Base-by-base conservation (phyloP, 441 rosid genomes). In the Euphorbia schlechtendalii region DNA sequence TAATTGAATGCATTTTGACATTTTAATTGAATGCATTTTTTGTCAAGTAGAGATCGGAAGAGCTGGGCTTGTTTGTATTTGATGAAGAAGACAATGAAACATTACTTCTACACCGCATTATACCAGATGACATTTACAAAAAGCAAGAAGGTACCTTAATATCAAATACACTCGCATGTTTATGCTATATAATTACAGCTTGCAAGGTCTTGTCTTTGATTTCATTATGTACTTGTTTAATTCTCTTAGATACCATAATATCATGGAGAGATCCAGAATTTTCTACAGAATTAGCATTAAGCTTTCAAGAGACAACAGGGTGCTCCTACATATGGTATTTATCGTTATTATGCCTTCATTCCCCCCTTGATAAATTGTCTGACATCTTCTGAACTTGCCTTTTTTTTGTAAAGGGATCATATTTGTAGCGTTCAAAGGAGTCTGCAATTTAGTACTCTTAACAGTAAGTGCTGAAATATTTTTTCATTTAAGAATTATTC, bases 251-350 rank as follows among this genome's bases (percentile, higher is more conserved):
- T 76, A 92, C 96, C 52, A 95, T 95, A 69, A 95, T 95, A 73
- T 88, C 98, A 34, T 95, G 99, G 99, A 86, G 95, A 84, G 98
- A 95, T 69, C 92, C 96, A 12, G 99, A 92, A 49, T 83, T 69
- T 66, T 81, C 88, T 56, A 84, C 97, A 11, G 99, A 95, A 78
- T 74, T 95, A 80, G 99, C 99, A 53, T 89, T 95, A 72, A 92
- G 99, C 80, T 95, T 95, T 78, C 99, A 95, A 78, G 99, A 95
- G 79, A 82, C 87, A 49, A 81, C 93, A 1, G 97, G 99, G 63
- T 95, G 99, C 83, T 82, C 98, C 53, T 95, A 88, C 62, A 84
- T 95, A 77, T 95, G 99, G 99, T 95, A 76, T 72, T 57, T 52
- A 56, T 53, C 59, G 7, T 60, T 7, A 64, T 38, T 51, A 24